Evolutionary conservation across 352 stramenopile genomes (phyloP), one percentile per base, ranked within the genome.

Genomic region (Phytophthora aleatoria): DNA sequence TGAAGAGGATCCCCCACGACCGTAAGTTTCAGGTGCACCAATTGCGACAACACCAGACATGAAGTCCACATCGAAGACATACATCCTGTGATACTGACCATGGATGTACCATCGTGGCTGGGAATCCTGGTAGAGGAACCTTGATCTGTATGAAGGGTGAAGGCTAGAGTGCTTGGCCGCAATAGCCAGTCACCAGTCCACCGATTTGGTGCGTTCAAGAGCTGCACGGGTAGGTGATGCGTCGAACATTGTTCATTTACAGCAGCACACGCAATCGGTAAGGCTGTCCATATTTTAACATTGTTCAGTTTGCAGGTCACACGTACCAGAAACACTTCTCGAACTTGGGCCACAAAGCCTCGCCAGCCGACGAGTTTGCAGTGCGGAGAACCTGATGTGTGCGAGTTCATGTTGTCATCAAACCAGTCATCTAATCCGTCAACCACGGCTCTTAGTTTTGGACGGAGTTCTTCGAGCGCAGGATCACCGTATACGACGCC

Each of bases 41-140:
- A 48, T 35, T 71, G 61, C 5, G 54, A 67, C 39, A 75, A 55
- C 24, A 16, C 41, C 20, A 61, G n/a, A 3, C 67, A 57, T 35
- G 53, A 48, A 20, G 53, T 58, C 50, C 61, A 71, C 43, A 75
- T 57, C 8, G 53, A 67, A 20, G 66, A 55, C 24, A 59, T 57
- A 61, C 5, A 60, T 27, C 44, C 39, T 48, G 41, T 11, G 9
- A 28, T 48, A 11, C 41, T 39, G n/a, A 35, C 42, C 42, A 41
- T 30, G 12, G 48, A 30, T 44, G 33, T 12, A 12, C 33, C 33
- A 38, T 38, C 5, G 9, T 12, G 33, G 12, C 7, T 13, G 5
- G 8, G 33, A 12, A 13, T 12, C 33, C 12, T 38, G 33, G 9
- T 3, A 38, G 2, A 38, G 20, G 20, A 20, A 20, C 20, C 20